A percentile compares a stretch with the other conserved stretches of the same genome.
phyloP scores from a whole-genome alignment of 2,329 filamentous ascomycete genomes.

The Gnomoniopsis smithogilvyi region DNA sequence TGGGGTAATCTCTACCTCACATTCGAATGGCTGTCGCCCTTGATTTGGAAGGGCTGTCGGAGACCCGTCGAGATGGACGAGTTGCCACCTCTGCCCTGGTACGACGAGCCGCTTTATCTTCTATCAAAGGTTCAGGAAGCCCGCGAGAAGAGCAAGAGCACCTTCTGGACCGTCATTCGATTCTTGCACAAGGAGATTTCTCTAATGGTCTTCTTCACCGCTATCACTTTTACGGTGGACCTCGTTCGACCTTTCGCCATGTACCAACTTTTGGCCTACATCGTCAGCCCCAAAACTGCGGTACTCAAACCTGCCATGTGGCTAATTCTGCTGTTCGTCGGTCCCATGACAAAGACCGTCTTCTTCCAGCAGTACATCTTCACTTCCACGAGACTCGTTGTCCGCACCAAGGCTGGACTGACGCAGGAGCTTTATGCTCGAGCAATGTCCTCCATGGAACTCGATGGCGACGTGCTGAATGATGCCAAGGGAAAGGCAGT shows the following conservation, averaged over 20 bases:
- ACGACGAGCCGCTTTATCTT: conserved; percentile 50
- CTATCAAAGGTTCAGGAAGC: conserved; percentile 41
- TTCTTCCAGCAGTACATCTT: conserved; percentile 57
- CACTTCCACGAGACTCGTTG: conserved; percentile 51
- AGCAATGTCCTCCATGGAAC: conserved; percentile 53
- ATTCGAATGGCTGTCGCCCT: conserved; percentile 48
- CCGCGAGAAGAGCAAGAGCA: conserved; percentile 39
- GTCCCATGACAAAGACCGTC: conserved; percentile 46
- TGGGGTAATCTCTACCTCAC: conserved; percentile 51
- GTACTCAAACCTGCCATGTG: conserved; percentile 34
- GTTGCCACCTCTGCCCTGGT: conserved; percentile 50
- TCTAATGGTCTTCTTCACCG: conserved; percentile 43
- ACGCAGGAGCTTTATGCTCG: conserved; percentile 57
- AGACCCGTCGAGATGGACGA: conserved; percentile 43
- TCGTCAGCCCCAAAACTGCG: conserved; percentile 38
- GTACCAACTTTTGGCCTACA: conserved; percentile 50
- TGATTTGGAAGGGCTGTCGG: conserved; percentile 41
- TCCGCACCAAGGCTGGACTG: conserved; percentile 53
- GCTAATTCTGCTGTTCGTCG: conserved; percentile 51
- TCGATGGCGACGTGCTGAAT: conserved; percentile 51
- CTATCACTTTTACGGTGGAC: conserved; percentile 39
- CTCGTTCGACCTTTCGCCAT: conserved; percentile 51
- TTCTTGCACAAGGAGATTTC: conserved; percentile 40
- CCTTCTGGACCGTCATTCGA: conserved; percentile 41
- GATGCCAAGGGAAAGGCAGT: conserved; percentile 23